Percentiles rank a stretch among this genome's conserved stretches.
These are phyloP conservation scores for Diplodia seriata DNA, from an alignment of 2,329 filamentous ascomycete genomes.

Conservation along the genomic window DNA sequence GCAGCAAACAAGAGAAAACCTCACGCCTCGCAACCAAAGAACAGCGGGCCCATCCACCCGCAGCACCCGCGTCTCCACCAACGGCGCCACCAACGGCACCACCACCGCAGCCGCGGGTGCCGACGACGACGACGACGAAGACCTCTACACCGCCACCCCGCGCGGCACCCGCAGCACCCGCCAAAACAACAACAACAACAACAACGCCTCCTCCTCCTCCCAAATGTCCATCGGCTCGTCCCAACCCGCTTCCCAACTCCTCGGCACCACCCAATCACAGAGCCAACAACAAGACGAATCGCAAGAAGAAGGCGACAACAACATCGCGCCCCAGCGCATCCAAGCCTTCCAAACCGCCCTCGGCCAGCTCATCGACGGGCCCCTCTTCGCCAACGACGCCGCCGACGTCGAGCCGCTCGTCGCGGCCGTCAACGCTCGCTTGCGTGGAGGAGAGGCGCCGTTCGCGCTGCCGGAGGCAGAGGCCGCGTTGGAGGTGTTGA, in stretches of 20 bases:
- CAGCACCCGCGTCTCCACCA: slow-evolving; percentile 40
- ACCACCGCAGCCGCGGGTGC: slow-evolving; percentile 52
- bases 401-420: slow-evolving; percentile 78
- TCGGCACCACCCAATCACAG: slow-evolving; percentile 44
- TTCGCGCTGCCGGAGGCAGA: slow-evolving; percentile 78
- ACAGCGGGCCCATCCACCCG: slow-evolving; percentile 50
- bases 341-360: slow-evolving; percentile 79
- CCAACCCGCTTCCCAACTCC: slow-evolving; percentile 74
- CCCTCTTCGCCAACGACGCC: slow-evolving; percentile 86
- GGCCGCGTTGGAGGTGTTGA: slow-evolving; percentile 79
- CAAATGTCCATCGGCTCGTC: slow-evolving; percentile 81
- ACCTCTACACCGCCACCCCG: slow-evolving; percentile 61
- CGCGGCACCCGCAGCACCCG: slow-evolving; percentile 50
- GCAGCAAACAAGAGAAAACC: slow-evolving; percentile 38
- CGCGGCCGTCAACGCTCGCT: slow-evolving; percentile 75
- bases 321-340: slow-evolving; percentile 63
- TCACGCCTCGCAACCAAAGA: slow-evolving; percentile 41
- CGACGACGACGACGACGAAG: slow-evolving; percentile 62
- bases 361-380: slow-evolving; percentile 80
- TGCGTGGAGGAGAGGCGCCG: slow-evolving; percentile 62
- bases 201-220: slow-evolving; percentile 49
- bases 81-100: slow-evolving; percentile 39
- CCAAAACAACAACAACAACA: slow-evolving; percentile 36
- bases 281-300: slow-evolving; percentile 28
- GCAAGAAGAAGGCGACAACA: slow-evolving; percentile 37